Conservation (phyloP, 805 yeast species). For the Yamadazyma ubonensis region DNA sequence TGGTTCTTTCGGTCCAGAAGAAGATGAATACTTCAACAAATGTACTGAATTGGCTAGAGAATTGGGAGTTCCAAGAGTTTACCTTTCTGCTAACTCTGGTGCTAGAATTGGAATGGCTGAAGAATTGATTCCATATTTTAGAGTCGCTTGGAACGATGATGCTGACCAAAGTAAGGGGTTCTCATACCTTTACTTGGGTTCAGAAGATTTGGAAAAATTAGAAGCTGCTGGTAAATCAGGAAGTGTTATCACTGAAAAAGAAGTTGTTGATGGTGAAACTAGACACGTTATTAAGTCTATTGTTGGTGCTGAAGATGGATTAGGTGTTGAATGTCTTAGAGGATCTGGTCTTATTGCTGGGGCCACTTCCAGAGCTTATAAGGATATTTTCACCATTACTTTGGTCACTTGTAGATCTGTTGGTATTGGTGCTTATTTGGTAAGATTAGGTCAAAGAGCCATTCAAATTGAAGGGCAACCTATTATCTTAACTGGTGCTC, state of each 20-base stretch:
- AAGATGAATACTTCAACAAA: slow-evolving; percentile 86
- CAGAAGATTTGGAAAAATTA: slow-evolving; percentile 59
- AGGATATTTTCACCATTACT: slow-evolving; percentile 96
- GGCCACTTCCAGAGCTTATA: slow-evolving; percentile 95
- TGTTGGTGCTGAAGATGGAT: slow-evolving; percentile 92
- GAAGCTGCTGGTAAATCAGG: slow-evolving; percentile 59
- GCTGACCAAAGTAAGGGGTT: slow-evolving; percentile 81
- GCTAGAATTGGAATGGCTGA: slow-evolving; percentile 99
- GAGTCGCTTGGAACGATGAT: slow-evolving; percentile 90
- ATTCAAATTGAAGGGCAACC: slow-evolving; percentile 99
- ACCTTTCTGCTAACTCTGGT: slow-evolving; percentile 97
- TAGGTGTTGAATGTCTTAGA: slow-evolving; percentile 97
- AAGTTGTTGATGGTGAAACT: slow-evolving; percentile 82
- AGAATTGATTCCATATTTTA: slow-evolving; percentile 83
- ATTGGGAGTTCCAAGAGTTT: slow-evolving; percentile 91
- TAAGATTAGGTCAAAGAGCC: slow-evolving; percentile 97
- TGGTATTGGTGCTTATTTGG: slow-evolving; percentile 99
- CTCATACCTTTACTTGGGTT: slow-evolving; percentile 77
- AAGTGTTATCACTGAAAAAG: slow-evolving; percentile 69
- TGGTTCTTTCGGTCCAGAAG: slow-evolving; percentile 98
- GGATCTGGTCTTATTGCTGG: slow-evolving; percentile 99
- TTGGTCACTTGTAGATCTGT: slow-evolving; percentile 99
- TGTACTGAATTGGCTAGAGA: slow-evolving; percentile 90
- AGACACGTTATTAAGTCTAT: slow-evolving; percentile 80
- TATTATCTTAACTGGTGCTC: slow-evolving; percentile 97